Conservation (phyloP, 768 basidiomycete genomes). For the Boletus rubropictus region DNA sequence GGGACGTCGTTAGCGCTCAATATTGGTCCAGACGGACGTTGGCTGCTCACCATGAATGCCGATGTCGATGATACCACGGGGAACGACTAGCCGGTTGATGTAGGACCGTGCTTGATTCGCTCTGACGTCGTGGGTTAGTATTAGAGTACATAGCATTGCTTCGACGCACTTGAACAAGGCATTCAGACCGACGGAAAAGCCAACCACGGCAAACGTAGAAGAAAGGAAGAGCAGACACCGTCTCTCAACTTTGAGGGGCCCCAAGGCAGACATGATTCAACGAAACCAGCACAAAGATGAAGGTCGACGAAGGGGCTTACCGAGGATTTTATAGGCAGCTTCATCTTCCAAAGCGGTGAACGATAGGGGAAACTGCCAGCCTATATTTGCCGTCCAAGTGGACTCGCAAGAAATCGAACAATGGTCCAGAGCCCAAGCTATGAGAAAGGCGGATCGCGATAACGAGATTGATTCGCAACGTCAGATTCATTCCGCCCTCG, state of each 20-base stretch:
- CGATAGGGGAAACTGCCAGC: background rate
- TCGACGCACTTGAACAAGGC: conserved; percentile 18
- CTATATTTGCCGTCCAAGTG: background rate
- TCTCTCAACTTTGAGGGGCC: conserved; percentile 5
- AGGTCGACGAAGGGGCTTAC: background rate
- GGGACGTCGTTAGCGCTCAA: background rate
- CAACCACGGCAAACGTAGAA: conserved; percentile 27
- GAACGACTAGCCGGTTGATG: conserved; percentile 8
- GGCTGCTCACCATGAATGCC: conserved; percentile 12
- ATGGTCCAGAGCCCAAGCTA: background rate
- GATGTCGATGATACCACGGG: conserved; percentile 6
- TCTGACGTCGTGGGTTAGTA: conserved; percentile 2
- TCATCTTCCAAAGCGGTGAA: background rate
- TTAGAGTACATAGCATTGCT: background rate
- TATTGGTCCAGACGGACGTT: background rate
- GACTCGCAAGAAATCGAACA: background rate
- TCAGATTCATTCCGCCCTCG: too few species aligned
- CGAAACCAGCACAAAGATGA: background rate
- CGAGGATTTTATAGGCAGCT: conserved; percentile 2
- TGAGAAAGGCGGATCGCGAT: background rate
- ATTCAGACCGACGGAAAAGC: conserved; percentile 15
- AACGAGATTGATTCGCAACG: background rate
- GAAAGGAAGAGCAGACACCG: conserved; percentile 28
- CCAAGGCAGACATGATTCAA: conserved; percentile 5
- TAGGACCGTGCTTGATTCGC: conserved; percentile 11